Conservation (phyloP, 208 protist genomes). For the Acanthamoeba polyphaga region DNA sequence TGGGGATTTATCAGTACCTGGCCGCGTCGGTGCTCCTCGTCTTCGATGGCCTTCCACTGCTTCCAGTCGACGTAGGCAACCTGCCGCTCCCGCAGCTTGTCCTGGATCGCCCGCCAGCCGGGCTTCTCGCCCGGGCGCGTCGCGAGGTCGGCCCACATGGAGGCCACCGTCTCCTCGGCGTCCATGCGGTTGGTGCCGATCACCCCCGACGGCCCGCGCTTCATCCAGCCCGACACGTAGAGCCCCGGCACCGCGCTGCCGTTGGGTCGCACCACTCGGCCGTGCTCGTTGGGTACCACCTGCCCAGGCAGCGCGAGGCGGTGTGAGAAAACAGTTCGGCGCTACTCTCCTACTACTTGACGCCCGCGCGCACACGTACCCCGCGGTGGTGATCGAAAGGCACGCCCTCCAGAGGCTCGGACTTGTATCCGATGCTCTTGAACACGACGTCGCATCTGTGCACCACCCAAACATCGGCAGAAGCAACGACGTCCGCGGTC, state of each 20-base stretch:
- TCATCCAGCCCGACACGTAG: constrained; percentile 70
- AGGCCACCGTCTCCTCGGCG: constrained; percentile 59
- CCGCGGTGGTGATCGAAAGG: constrained; percentile 63
- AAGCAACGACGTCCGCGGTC: not conserved
- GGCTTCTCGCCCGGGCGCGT: not conserved
- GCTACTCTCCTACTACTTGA: too few species aligned
- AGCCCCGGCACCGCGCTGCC: constrained; percentile 10
- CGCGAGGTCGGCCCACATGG: constrained; percentile 17
- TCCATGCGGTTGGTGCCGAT: constrained; percentile 75
- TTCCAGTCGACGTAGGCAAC: constrained; percentile 7
- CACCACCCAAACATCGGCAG: not conserved
- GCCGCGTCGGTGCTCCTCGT: constrained; percentile 1
- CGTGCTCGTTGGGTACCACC: not conserved
- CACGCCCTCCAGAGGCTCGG: constrained; percentile 20
- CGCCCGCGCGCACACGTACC: not conserved
- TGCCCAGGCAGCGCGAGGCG: not conserved
- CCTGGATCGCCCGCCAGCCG: not conserved
- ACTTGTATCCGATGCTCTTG: constrained; percentile 68
- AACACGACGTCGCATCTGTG: constrained; percentile 24
- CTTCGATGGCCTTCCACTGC: constrained; percentile 44
- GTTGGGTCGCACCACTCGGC: not conserved
- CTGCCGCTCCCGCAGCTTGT: not conserved
- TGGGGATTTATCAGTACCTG: too few species aligned
- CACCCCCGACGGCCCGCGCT: constrained; percentile 58
- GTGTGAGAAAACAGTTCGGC: too few species aligned